Evolutionary conservation across 2,329 filamentous ascomycete species (phyloP).

Genomic region (Ramularia endophylla): DNA sequence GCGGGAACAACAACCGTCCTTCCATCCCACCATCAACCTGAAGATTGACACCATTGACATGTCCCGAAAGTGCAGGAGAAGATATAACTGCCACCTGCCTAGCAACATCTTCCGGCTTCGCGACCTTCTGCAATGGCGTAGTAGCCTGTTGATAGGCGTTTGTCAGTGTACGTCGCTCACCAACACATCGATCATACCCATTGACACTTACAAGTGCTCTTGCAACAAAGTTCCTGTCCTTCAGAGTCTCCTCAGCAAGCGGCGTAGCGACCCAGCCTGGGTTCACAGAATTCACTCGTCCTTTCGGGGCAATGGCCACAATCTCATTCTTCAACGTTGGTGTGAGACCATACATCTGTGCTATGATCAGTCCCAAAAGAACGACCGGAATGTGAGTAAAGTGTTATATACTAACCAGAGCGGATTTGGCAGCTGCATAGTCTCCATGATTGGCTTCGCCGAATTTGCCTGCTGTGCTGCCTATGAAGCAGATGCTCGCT

Average conservation of each 20-base stretch:
- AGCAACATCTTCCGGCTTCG: conserved; percentile 23
- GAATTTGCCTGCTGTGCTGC: conserved; percentile 31
- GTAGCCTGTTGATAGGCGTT: too few species aligned
- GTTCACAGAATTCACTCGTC: conserved; percentile 25
- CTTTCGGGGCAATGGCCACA: conserved; percentile 23
- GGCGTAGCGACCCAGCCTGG: conserved; percentile 28
- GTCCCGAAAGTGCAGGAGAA: conserved; percentile 23
- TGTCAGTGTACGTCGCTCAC: too few species aligned
- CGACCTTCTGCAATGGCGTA: conserved; percentile 29
- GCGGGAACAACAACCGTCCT: conserved; percentile 22
- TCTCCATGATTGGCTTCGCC: conserved; percentile 29
- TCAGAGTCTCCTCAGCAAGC: conserved; percentile 20
- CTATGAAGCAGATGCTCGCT: conserved; percentile 28
- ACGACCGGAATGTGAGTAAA: too few species aligned
- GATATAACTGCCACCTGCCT: conserved; percentile 26
- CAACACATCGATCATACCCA: too few species aligned
- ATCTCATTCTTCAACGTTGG: conserved; percentile 31
- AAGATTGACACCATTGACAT: conserved; percentile 25
- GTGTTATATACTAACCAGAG: conserved; percentile 7
- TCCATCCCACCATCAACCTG: conserved; percentile 27
- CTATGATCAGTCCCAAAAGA: too few species aligned
- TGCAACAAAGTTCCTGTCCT: conserved; percentile 25
- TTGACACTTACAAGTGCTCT: conserved; percentile 23
- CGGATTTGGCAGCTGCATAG: conserved; percentile 26
- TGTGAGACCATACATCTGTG: conserved; percentile 25